phyloP scores from a whole-genome alignment of 345 rosid genomes.

The Populus nigra region DNA sequence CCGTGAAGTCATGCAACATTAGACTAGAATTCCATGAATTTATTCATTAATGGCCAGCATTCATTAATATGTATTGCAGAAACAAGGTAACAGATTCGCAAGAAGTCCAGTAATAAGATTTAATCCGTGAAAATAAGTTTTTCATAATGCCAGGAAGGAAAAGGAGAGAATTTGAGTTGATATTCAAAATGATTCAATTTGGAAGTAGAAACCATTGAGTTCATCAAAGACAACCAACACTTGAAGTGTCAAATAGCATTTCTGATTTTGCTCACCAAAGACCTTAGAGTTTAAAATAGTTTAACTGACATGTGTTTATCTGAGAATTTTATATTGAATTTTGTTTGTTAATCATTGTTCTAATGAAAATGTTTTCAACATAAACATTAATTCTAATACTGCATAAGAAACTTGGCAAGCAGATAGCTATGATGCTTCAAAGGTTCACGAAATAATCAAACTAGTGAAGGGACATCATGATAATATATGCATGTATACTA shows the following conservation, averaged over 20 bases:
- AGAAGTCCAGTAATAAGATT: no score
- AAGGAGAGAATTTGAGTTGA: no score
- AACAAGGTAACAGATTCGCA: no score
- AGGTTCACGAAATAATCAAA: not conserved
- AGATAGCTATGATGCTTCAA: not conserved
- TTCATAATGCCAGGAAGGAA: no score
- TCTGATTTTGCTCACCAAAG: not conserved
- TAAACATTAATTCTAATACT: not conserved
- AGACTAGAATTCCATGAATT: no score
- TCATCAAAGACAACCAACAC: not conserved
- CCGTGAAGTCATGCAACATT: no score
- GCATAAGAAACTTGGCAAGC: not conserved
- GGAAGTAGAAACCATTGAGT: not conserved
- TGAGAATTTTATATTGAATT: no score
- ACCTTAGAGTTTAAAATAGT: no score
- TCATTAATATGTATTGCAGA: no score
- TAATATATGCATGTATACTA: not conserved
- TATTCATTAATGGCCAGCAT: no score
- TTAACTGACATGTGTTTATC: no score
- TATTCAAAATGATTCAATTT: not conserved
- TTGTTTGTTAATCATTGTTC: not conserved
- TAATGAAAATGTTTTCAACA: not conserved
- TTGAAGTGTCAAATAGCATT: not conserved
- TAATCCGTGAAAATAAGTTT: no score
- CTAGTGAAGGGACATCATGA: not conserved